Conservation (phyloP, 495 filamentous ascomycete genomes). For the Aspergillus olivimuriae region DNA sequence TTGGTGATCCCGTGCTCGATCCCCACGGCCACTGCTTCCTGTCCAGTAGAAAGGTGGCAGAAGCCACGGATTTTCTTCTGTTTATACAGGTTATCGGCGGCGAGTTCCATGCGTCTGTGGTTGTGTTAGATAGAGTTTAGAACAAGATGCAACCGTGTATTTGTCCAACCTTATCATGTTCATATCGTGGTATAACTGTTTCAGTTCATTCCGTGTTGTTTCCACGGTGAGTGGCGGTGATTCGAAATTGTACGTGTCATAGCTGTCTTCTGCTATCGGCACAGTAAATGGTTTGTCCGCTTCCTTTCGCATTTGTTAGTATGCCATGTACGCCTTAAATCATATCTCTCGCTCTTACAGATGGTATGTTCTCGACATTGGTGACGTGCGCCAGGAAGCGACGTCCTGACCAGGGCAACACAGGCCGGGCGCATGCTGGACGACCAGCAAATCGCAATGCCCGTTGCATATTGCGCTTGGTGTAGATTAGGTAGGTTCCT, state of each 20-base stretch:
- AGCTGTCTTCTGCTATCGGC: conserved; percentile 17
- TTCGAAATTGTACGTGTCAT: conserved; percentile 21
- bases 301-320: conserved; percentile 9
- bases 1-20: conserved; percentile 86
- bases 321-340: not conserved
- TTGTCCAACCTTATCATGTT: conserved; percentile 9
- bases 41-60: conserved; percentile 34
- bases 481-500: no score
- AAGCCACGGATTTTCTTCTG: conserved; percentile 30
- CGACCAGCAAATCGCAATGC: conserved; percentile 3
- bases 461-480: conserved; percentile 2
- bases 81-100: conserved; percentile 24
- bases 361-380: conserved; percentile 3
- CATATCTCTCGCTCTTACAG: conserved; percentile 1
- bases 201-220: conserved; percentile 21
- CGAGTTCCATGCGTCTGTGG: conserved; percentile 16
- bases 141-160: no score
- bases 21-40: conserved; percentile 89
- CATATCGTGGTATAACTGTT: conserved; percentile 21
- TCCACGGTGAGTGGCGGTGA: conserved; percentile 20
- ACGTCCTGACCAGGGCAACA: not conserved
- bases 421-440: conserved; percentile 3
- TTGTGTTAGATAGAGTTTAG: not conserved
- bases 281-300: conserved; percentile 18
- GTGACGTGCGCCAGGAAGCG: conserved; percentile 5